phyloP scores from a whole-genome alignment of 2,329 filamentous ascomycete species.

The Cyphellophora attinorum region DNA sequence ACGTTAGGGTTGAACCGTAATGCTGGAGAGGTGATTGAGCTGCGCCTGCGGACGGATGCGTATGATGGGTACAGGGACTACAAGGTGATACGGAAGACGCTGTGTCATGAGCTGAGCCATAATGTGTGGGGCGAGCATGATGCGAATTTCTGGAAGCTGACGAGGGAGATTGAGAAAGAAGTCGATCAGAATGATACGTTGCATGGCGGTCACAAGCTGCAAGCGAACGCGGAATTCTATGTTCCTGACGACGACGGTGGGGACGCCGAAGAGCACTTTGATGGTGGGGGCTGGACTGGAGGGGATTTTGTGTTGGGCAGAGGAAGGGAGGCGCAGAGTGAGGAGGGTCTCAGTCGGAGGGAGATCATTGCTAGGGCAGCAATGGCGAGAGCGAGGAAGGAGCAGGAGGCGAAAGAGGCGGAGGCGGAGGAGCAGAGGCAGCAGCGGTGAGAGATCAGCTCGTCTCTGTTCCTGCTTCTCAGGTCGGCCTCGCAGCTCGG shows the following conservation, averaged over 20 bases:
- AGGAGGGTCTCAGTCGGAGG: slow-evolving; percentile 52
- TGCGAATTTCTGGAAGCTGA: slow-evolving; percentile 79
- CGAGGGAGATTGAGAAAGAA: slow-evolving; percentile 72
- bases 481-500: too few relatives aligned
- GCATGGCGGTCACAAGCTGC: slow-evolving; percentile 54
- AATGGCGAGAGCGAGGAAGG: slow-evolving; percentile 46
- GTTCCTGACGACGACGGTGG: slow-evolving; percentile 41
- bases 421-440: not conserved
- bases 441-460: too few relatives aligned
- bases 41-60: slow-evolving; percentile 82
- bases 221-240: slow-evolving; percentile 48
- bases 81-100: slow-evolving; percentile 76
- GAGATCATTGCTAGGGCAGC: slow-evolving; percentile 68
- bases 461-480: too few relatives aligned
- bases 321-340: slow-evolving; percentile 33
- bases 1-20: slow-evolving; percentile 85
- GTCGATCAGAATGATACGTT: slow-evolving; percentile 74
- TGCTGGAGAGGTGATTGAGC: slow-evolving; percentile 77
- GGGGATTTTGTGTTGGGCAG: slow-evolving; percentile 66
- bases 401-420: not conserved
- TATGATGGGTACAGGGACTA: slow-evolving; percentile 93
- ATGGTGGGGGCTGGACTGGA: slow-evolving; percentile 66
- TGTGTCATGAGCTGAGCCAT: slow-evolving; percentile 92
- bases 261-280: slow-evolving; percentile 48
- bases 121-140: slow-evolving; percentile 83